Conservation (phyloP, 345 rosid species). For the Salix exigua region DNA sequence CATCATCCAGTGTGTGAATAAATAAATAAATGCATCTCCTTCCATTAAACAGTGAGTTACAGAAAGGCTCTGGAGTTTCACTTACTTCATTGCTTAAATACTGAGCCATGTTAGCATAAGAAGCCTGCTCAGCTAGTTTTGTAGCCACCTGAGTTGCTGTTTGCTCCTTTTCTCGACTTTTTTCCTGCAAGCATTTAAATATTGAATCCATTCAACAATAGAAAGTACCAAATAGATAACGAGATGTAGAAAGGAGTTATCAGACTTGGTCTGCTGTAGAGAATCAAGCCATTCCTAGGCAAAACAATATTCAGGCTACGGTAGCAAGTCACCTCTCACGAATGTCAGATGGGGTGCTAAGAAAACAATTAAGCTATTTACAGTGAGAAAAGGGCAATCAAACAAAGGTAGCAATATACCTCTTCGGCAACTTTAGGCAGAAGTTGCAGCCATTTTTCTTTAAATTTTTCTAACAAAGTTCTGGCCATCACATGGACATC, state of each 20-base stretch:
- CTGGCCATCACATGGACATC: conserved; percentile 80
- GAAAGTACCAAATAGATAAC: background rate
- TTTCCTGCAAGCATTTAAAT: conserved; percentile 45
- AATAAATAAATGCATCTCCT: background rate
- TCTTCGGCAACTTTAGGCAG: conserved; percentile 79
- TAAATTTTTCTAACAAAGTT: conserved; percentile 70
- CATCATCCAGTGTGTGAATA: no score
- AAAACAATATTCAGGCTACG: background rate
- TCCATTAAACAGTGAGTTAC: background rate
- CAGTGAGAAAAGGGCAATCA: background rate
- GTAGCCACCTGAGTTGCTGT: conserved; percentile 53
- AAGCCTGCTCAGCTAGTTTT: conserved; percentile 71
- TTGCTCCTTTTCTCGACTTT: conserved; percentile 63
- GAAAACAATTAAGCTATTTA: background rate
- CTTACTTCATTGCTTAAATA: conserved; percentile 64
- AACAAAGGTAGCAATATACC: conserved; percentile 32
- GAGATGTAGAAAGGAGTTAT: no score
- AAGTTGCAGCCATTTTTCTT: conserved; percentile 83
- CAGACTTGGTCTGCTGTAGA: background rate
- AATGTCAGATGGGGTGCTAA: background rate
- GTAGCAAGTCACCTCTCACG: background rate
- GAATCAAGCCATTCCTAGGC: background rate
- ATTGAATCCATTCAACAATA: background rate
- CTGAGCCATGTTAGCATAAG: conserved; percentile 66
- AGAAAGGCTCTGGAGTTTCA: background rate